These are phyloP conservation scores for Diaporthe citri DNA, from an alignment of 2,329 filamentous ascomycete species.

Conservation along the genomic window DNA sequence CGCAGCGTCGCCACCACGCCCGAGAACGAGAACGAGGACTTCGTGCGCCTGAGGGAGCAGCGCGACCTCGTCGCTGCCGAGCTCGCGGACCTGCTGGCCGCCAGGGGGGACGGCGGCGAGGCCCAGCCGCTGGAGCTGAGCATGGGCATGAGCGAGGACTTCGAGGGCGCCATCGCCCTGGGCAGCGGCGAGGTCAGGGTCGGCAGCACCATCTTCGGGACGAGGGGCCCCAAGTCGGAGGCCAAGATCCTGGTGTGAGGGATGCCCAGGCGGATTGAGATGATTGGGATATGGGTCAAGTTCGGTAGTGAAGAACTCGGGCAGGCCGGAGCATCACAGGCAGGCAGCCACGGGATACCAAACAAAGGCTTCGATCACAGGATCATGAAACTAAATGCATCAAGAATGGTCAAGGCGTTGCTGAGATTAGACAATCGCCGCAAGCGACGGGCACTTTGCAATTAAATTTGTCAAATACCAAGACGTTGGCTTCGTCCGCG, in stretches of 20 bases:
- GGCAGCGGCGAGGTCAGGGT: slow-evolving; percentile 93
- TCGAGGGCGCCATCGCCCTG: slow-evolving; percentile 85
- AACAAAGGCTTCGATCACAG: background rate
- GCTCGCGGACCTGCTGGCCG: slow-evolving; percentile 58
- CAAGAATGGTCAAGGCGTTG: slow-evolving; percentile 1
- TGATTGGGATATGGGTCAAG: background rate
- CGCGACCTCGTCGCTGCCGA: slow-evolving; percentile 77
- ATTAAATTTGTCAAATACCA: slow-evolving; percentile 13
- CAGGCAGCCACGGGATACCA: background rate
- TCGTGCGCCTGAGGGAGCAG: slow-evolving; percentile 75
- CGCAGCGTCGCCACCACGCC: slow-evolving; percentile 79
- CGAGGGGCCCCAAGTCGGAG: slow-evolving; percentile 82
- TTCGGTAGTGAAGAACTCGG: background rate
- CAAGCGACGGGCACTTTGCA: slow-evolving; percentile 14
- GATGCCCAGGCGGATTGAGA: background rate
- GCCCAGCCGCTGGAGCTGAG: slow-evolving; percentile 79
- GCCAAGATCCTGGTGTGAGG: slow-evolving; percentile 72
- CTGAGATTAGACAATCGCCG: slow-evolving; percentile 8
- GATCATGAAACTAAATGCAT: background rate
- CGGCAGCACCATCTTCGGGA: slow-evolving; percentile 93
- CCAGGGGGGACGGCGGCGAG: slow-evolving; percentile 46
- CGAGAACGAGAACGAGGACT: slow-evolving; percentile 93
- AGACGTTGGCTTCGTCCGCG: background rate
- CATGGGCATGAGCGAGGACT: slow-evolving; percentile 99
- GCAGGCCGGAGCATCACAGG: background rate